Base-by-base conservation (phyloP, 495 filamentous ascomycete species). In the Margaritispora aquatica region DNA sequence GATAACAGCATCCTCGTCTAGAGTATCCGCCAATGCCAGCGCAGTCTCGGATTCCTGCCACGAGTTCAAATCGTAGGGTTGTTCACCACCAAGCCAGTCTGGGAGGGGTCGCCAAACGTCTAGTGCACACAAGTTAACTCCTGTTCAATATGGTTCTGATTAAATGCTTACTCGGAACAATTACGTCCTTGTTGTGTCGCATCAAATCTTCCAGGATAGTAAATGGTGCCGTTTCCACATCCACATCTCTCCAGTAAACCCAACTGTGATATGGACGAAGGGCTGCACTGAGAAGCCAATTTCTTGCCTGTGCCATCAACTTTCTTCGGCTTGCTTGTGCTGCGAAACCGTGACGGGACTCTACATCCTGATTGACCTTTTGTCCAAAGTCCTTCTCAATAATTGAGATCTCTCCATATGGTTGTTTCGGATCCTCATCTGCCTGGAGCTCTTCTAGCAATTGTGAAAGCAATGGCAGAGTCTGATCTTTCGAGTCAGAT, bases 31-130 rank as follows among this genome's bases (percentile, higher is more conserved):
- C 23, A 99, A 82, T 2, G 89, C 89, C 48, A 99, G 76, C 0
- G 95, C 95, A 0, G 95, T 97, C 63, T 99, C 95, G 0, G 95
- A 97, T 71, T 99, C 95, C 72, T 97, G 95, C 95, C 95, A 99
- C 1, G 92, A 97, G 66, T 99, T 99, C 69, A 99, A 74, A 75
- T 99, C 95, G 68, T 99, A 99, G 0, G 95, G 95, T 69, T 99
- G 95, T 69, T 99, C 95, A 67, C 95, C 95, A 26, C 95, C 95
- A 36, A 99, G 88, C 95, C 95, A 99, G 72, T 99, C 95, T 10
- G 95, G 95, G 56, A 99, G 82, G 10, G 95, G 95, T 56, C 95
- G 88, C 95, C 95, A 99, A 27, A 99, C 95, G 76, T 99, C 93
- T 97, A 54, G 50, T n/a, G n/a, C n/a, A 48, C 11, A 27, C 19